Percentiles rank a stretch among this genome's conserved stretches.
phyloP scores from a whole-genome alignment of 2,329 filamentous ascomycete genomes.

The Sclerotinia spermophila region DNA sequence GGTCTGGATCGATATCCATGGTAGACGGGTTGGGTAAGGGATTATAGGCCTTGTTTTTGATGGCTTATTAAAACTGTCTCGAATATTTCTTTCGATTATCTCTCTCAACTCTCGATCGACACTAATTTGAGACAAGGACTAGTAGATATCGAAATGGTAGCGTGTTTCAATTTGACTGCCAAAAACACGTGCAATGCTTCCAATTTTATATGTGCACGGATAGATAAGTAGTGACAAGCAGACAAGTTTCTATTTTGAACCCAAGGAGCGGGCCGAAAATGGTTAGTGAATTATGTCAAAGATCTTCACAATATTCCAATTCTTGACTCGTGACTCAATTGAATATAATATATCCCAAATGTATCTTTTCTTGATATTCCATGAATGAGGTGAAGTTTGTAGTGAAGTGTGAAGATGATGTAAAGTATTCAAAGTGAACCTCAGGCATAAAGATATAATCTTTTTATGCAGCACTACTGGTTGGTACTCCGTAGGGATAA shows the following conservation, averaged over 20 bases:
- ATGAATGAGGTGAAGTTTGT: background rate
- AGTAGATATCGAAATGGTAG: background rate
- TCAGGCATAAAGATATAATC: background rate
- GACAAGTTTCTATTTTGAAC: background rate
- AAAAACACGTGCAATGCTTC: background rate
- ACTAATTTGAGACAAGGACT: background rate
- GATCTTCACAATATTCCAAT: background rate
- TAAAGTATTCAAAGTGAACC: background rate
- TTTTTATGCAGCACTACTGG: background rate
- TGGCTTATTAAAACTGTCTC: no score
- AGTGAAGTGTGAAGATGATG: background rate
- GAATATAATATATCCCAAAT: no score
- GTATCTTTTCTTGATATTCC: background rate
- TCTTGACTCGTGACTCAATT: no score
- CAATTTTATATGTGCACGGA: constrained; percentile 2
- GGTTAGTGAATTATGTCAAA: background rate
- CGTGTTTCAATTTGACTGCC: background rate
- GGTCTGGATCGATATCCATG: constrained; percentile 22
- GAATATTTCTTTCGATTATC: background rate
- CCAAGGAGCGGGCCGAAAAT: background rate
- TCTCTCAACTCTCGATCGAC: background rate
- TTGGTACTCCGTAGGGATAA: no score
- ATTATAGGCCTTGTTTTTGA: background rate
- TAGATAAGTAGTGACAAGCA: background rate
- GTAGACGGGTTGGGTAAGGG: background rate